These are phyloP conservation scores for Solioccasus polychromus DNA, from an alignment of 768 basidiomycete genomes.

Conservation along the genomic window DNA sequence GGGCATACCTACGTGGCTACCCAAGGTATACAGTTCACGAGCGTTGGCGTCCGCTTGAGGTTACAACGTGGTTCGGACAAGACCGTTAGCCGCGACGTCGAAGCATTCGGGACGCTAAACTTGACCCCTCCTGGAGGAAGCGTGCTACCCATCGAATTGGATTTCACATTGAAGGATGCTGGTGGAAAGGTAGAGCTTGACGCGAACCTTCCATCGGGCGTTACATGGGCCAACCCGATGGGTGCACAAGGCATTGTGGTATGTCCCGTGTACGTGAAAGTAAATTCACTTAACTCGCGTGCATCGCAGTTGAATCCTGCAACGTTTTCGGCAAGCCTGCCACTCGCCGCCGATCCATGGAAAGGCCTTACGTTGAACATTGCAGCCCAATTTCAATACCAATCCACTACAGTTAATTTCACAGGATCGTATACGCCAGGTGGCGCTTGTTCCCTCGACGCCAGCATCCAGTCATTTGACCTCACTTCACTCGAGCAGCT, in stretches of 20 bases:
- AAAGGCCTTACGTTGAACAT: conserved; percentile 1
- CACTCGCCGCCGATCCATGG: background rate
- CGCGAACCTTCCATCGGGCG: conserved; percentile 2
- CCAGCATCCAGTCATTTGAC: background rate
- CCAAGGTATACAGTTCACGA: conserved; percentile 2
- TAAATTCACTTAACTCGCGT: background rate
- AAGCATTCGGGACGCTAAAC: background rate
- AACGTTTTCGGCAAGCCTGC: background rate
- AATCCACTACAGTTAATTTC: background rate
- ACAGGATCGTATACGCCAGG: background rate
- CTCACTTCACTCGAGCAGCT: background rate
- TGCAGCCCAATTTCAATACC: background rate
- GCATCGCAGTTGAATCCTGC: conserved; percentile 1
- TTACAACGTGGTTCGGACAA: background rate
- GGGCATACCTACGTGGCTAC: background rate
- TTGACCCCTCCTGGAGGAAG: background rate
- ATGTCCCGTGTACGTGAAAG: background rate
- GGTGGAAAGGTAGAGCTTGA: background rate
- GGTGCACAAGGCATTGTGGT: conserved; percentile 6
- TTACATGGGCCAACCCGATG: conserved; percentile 3
- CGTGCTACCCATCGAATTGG: conserved; percentile 1
- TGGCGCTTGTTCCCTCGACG: background rate
- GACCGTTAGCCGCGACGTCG: background rate
- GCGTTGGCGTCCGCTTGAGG: background rate
- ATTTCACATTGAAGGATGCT: conserved; percentile 1